phyloP scores from a whole-genome alignment of 768 basidiomycete species.

The Holtermanniella nyarrowii region DNA sequence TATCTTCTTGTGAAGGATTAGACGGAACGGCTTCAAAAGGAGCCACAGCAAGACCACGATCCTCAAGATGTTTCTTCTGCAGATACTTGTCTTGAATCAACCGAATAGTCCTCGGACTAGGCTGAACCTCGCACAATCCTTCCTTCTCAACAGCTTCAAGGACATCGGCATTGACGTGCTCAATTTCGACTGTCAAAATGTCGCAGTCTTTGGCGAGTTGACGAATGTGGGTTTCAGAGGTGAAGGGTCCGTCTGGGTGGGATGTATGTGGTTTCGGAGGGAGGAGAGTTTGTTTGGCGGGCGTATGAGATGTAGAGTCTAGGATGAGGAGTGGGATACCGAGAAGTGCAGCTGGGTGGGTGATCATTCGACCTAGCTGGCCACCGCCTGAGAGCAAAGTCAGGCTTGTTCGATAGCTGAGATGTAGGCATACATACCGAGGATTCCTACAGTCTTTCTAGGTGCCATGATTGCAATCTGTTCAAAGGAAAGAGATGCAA shows the following conservation, averaged over 20 bases:
- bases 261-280: slow-evolving; percentile 42
- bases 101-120: slow-evolving; percentile 67
- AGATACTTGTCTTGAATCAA: slow-evolving; percentile 70
- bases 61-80: slow-evolving; percentile 54
- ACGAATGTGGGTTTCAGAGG: slow-evolving; percentile 64
- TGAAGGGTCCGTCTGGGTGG: slow-evolving; percentile 84
- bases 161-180: slow-evolving; percentile 76
- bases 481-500: not conserved
- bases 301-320: slow-evolving; percentile 65
- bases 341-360: slow-evolving; percentile 74
- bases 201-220: slow-evolving; percentile 71
- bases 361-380: slow-evolving; percentile 95
- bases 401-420: not conserved
- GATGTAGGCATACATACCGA: slow-evolving; percentile 20
- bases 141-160: slow-evolving; percentile 47
- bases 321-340: slow-evolving; percentile 75
- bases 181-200: slow-evolving; percentile 88
- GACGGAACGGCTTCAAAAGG: slow-evolving; percentile 53
- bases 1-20: slow-evolving; percentile 50
- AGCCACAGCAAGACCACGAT: slow-evolving; percentile 49
- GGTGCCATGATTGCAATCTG: slow-evolving; percentile 17
- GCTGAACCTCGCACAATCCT: slow-evolving; percentile 50
- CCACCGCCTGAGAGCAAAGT: slow-evolving; percentile 62
- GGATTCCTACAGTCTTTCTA: slow-evolving; percentile 39
- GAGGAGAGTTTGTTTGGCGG: slow-evolving; percentile 77